Evolutionary conservation across 179 eudicot species (phyloP), one percentile per base, ranked within the genome.

Genomic region (Camellia oleifera): DNA sequence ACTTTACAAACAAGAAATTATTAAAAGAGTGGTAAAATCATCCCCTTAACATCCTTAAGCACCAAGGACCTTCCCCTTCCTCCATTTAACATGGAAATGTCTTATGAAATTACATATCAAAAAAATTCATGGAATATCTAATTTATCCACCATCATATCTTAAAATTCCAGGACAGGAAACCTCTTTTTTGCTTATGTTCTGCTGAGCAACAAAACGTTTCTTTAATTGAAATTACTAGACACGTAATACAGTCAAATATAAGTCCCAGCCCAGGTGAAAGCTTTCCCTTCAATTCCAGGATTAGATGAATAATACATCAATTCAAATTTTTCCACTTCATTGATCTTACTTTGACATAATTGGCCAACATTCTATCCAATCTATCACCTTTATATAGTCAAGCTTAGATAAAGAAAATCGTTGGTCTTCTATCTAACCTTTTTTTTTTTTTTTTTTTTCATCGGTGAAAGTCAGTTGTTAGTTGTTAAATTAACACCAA

Each of bases 301-400:
- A 5, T 3, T 18, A 32, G 40, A 32, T 32, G 40, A 32, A 32
- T 32, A 32, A 32, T 32, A 32, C 40, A 32, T 32, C 40, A 32
- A 32, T 32, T 32, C 40, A 32, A 32, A 32, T 32, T 54, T 32
- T 54, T 40, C 46, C 77, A 74, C 64, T 5, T 26, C 40, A 53
- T 26, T 23, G 44, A 15, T 74, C 40, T 7, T 58, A 15, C 23
- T 58, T 15, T 7, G 13, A 44, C 42, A 14, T 45, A 57, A 40
- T 74, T 69, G 67, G 52, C 50, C 66, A 57, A 74, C 52, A 58
- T 73, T 13, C 52, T 14, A 57, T 6, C 67, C 10, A 58, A 61
- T 42, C 18, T 48, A 26, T 14, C 61, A 7, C 48, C 46, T 50
- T 64, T 11, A 23, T 76, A 23, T 46, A 2, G 48, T 8, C 18